Evolutionary conservation across 139 green algal species (phyloP), one percentile per base, ranked within the genome.

Genomic region (Trebouxia sp.): DNA sequence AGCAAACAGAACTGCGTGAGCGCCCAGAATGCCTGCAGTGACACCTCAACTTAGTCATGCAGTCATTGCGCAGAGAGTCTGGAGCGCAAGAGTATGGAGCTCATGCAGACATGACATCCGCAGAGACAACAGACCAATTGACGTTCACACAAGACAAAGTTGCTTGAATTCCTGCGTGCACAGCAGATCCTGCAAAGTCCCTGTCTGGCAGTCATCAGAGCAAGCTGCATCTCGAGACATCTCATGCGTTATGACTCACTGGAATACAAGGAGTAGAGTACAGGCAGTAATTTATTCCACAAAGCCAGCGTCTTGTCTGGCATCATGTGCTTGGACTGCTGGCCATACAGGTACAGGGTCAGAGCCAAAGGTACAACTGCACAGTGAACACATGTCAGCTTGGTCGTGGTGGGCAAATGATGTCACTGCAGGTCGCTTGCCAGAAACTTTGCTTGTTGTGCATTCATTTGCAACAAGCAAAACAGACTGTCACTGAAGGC

Each of bases 11-110:
- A 77, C 69, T 41, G 41, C 43, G 35, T 77, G 69, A 35, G 69
- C 69, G 9, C 69, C 69, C n/a, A 77, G n/a, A 15, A 77, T 53
- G 43, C 69, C 69, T 77, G 69, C 69, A 77, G n/a, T n/a, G n/a
- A n/a, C n/a, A n/a, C n/a, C n/a, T n/a, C n/a, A n/a, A n/a, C n/a
- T n/a, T n/a, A n/a, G n/a, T n/a, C 30, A n/a, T 22, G 26, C 15
- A 53, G 47, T 6, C n/a, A n/a, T n/a, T n/a, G n/a, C n/a, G n/a
- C n/a, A n/a, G n/a, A n/a, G n/a, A n/a, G n/a, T n/a, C n/a, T n/a
- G n/a, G n/a, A n/a, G n/a, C n/a, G n/a, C n/a, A n/a, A n/a, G n/a
- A n/a, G n/a, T n/a, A n/a, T n/a, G n/a, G n/a, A n/a, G n/a, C n/a
- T n/a, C n/a, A n/a, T n/a, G n/a, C n/a, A n/a, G n/a, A n/a, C n/a